These are phyloP conservation scores for Excoecaria cochinchinensis DNA, from an alignment of 345 rosid genomes.

Conservation along the genomic window DNA sequence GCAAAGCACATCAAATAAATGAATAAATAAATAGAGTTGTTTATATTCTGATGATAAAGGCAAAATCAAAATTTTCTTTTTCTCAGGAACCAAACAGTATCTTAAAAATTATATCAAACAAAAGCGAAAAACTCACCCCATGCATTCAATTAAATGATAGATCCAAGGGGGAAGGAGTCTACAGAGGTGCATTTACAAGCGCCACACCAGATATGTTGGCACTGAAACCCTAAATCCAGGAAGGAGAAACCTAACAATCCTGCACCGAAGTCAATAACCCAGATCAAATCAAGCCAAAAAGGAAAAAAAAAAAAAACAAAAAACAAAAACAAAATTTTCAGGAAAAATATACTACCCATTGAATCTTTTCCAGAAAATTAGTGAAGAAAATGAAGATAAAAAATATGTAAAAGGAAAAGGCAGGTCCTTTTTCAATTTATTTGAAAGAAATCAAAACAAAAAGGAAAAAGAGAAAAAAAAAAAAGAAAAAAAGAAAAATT, in stretches of 20 bases:
- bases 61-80: neutral
- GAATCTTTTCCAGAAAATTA: neutral
- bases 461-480: neutral
- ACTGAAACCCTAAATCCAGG: constrained; percentile 42
- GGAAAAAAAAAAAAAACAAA: neutral
- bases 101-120: neutral
- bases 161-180: constrained; percentile 52
- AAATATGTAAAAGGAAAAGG: neutral
- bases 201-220: constrained; percentile 25
- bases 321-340: neutral
- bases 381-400: neutral
- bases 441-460: neutral
- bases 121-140: constrained; percentile 52
- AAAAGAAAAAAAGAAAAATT: too few relatives aligned
- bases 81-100: neutral
- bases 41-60: neutral
- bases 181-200: constrained; percentile 53
- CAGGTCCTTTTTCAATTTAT: neutral
- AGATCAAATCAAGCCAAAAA: neutral
- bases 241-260: constrained; percentile 35
- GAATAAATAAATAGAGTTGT: neutral
- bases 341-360: neutral
- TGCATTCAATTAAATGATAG: constrained; percentile 50
- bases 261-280: constrained; percentile 22
- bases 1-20: neutral